These are phyloP conservation scores for Aspergillus aculeatus DNA, from an alignment of 2,329 filamentous ascomycete species.

Conservation along the genomic window DNA sequence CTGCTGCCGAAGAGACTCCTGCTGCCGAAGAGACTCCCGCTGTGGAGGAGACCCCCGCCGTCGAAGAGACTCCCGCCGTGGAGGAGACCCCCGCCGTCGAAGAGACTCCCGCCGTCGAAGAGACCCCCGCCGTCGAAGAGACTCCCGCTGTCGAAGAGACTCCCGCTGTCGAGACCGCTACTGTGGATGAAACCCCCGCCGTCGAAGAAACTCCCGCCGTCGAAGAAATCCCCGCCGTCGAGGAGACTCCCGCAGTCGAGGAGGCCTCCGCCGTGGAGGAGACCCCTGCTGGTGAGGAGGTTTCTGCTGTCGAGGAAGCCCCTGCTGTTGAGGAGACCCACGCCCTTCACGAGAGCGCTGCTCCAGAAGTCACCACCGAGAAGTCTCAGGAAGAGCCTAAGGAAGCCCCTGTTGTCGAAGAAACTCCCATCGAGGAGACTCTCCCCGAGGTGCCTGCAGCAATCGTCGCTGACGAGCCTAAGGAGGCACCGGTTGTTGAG, in stretches of 20 bases:
- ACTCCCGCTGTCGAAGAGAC: slow-evolving; percentile 2
- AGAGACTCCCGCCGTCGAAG: background rate
- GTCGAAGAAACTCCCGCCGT: too few species aligned
- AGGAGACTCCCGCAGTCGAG: background rate
- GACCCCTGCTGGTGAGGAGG: background rate
- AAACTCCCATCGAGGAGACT: background rate
- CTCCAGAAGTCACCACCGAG: background rate
- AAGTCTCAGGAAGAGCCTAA: background rate
- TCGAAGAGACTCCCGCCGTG: background rate
- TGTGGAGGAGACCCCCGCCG: background rate
- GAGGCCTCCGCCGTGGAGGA: background rate
- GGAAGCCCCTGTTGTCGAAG: background rate
- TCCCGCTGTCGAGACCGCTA: background rate
- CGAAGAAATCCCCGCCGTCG: background rate
- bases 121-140: background rate
- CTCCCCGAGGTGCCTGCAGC: background rate
- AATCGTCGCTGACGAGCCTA: background rate
- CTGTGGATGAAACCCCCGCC: too few species aligned
- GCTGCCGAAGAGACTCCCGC: background rate
- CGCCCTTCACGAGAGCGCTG: background rate
- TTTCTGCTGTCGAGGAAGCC: background rate
- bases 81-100: background rate
- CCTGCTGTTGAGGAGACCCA: background rate
- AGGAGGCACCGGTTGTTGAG: slow-evolving; percentile 6
- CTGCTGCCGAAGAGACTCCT: slow-evolving; percentile 1